Conservation (phyloP, 2,329 filamentous ascomycete species). For the Aspergillus tubingensis region DNA sequence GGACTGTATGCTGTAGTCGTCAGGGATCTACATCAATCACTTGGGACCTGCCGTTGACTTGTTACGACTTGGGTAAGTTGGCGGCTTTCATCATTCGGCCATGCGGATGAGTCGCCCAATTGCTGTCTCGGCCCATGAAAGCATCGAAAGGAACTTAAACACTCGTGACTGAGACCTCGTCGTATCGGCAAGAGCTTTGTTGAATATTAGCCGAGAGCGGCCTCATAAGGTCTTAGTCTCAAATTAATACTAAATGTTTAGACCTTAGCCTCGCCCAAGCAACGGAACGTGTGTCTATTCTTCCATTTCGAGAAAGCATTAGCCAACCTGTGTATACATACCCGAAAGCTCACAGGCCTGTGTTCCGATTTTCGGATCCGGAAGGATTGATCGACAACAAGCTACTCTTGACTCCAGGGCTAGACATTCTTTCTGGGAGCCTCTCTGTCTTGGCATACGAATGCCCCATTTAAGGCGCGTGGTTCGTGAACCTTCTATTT, state of each 20-base stretch:
- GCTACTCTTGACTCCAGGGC: neutral
- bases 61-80: neutral
- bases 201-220: neutral
- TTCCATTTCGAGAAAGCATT: neutral
- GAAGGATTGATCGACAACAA: conserved; percentile 9
- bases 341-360: neutral
- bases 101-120: neutral
- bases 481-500: neutral
- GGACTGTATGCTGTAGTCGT: neutral
- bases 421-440: neutral
- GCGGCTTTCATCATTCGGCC: neutral
- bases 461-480: neutral
- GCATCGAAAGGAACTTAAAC: neutral
- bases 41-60: neutral
- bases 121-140: neutral
- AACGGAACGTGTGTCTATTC: neutral
- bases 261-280: neutral
- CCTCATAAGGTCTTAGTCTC: neutral
- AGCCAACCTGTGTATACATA: neutral
- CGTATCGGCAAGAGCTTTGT: neutral
- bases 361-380: conserved; percentile 6
- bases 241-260: neutral
- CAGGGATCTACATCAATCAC: neutral
- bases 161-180: neutral
- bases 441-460: neutral